Conservation (phyloP, 441 rosid genomes). For the Dalechampia spathulata region DNA sequence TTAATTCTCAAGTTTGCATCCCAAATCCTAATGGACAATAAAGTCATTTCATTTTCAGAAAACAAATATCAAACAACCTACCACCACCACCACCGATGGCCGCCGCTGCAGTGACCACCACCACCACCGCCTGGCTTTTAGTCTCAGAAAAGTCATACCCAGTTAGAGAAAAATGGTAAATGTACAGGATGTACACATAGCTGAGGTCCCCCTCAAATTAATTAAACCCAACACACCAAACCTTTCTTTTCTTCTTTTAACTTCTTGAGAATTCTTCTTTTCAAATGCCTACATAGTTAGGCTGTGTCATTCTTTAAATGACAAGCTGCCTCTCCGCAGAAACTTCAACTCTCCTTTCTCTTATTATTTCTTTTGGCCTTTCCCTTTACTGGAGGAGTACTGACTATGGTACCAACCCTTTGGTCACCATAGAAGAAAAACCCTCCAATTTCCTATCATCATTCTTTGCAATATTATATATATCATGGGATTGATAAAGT, state of each 20-base stretch:
- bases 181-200: conserved; percentile 39
- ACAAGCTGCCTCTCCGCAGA: conserved; percentile 20
- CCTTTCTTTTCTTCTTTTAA: conserved; percentile 16
- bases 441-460: conserved; percentile 12
- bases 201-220: conserved; percentile 26
- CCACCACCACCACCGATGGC: background rate
- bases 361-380: background rate
- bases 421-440: conserved; percentile 13
- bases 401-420: conserved; percentile 13
- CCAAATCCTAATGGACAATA: conserved; percentile 19
- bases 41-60: conserved; percentile 13
- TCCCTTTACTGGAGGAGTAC: conserved; percentile 20
- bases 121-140: background rate
- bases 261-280: conserved; percentile 18
- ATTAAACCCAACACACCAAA: conserved; percentile 8
- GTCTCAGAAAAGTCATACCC: conserved; percentile 31
- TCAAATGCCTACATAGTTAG: conserved; percentile 6
- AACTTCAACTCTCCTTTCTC: conserved; percentile 11
- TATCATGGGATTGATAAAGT: too few species aligned
- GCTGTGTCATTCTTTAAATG: conserved; percentile 18
- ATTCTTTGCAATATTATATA: too few species aligned
- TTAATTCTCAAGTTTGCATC: too few species aligned
- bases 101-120: background rate
- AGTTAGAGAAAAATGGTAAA: conserved; percentile 35
- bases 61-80: conserved; percentile 22